These are phyloP conservation scores for Xerocomus potaroensis DNA, from an alignment of 768 basidiomycete genomes.

Conservation along the genomic window DNA sequence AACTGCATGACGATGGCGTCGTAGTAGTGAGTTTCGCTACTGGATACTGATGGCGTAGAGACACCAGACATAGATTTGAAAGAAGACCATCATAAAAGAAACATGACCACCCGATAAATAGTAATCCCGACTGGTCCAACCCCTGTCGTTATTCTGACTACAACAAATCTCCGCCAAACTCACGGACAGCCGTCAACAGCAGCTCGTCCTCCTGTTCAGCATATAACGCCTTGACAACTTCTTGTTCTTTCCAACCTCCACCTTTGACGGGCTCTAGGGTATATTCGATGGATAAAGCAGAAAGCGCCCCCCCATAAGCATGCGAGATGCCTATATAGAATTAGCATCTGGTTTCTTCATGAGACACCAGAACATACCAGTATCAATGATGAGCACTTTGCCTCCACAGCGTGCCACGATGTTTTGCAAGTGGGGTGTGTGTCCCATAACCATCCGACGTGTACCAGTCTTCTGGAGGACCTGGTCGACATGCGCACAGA, in stretches of 20 bases:
- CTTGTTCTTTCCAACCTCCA: conserved; percentile 34
- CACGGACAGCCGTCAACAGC: conserved; percentile 22
- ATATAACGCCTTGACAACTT: conserved; percentile 34
- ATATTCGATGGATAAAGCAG: conserved; percentile 85
- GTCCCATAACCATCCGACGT: conserved; percentile 90
- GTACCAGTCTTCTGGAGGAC: conserved; percentile 76
- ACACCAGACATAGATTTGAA: conserved; percentile 11
- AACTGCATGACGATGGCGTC: conserved; percentile 41
- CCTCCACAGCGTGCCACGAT: conserved; percentile 86
- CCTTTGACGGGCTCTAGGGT: conserved; percentile 59
- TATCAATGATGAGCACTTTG: conserved; percentile 96
- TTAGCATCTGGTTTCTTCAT: conserved; percentile 8
- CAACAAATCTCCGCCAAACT: conserved; percentile 22
- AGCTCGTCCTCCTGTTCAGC: conserved; percentile 31
- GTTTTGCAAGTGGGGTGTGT: conserved; percentile 87
- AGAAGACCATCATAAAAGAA: conserved; percentile 1
- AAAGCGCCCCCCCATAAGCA: conserved; percentile 91
- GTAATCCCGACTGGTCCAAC: conserved; percentile 8
- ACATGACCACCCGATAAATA: conserved; percentile 19
- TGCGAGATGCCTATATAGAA: conserved; percentile 72
- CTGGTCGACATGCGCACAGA: conserved; percentile 67
- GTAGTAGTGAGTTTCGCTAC: conserved; percentile 39
- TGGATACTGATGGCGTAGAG: conserved; percentile 21
- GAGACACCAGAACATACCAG: conserved; percentile 45
- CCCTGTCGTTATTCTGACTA: conserved; percentile 10